Base-by-base conservation (phyloP, 2,329 filamentous ascomycete species). In the Fusarium nelsonii region DNA sequence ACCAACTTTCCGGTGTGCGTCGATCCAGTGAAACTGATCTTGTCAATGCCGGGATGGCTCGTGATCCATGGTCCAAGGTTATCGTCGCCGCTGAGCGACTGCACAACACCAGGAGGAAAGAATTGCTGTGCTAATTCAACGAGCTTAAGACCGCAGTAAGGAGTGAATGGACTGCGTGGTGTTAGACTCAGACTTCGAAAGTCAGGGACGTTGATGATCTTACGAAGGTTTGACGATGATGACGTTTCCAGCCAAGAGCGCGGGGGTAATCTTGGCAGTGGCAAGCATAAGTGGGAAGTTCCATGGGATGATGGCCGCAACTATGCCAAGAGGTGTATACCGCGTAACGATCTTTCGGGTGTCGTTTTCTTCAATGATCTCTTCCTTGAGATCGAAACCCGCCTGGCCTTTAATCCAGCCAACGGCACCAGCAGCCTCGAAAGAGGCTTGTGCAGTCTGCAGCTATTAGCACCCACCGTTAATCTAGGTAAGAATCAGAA, bases 1-100 rank as follows among this genome's bases (percentile, higher is more conserved):
- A 91, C 85, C 75, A 84, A 84, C 80, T 89, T 90, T 11, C 88
- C 88, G 0, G 86, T 89, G 0, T 81, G 80, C 8, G 82, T 86
- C 12, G 86, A 89, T 4, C 89, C 88, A 0, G 89, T 91, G 77
- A 91, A 91, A 68, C 81, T 84, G 74, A 91, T 85, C 81, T 89
- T 91, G 58, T 84, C 82, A 57, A 90, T 84, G 20, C 82, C 85
- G 0, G 87, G 86, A 71, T 91, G 88, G n/a, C 74, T 76, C 0
- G 87, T 89, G 52, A 91, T 75, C 82, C 82, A 83, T 1, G 85
- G 86, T 5, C 89, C 89, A 8, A 91, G 83, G 41, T 82, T 80
- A 68, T 90, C 88, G 52, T 87, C 87, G 8, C 88, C 89, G 52
- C 85, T 85, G 3, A 91, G 76, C 0, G 81, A 85, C 71, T 90